Conservation (phyloP, 306 rosid genomes). For the Dalbergia oliveri region DNA sequence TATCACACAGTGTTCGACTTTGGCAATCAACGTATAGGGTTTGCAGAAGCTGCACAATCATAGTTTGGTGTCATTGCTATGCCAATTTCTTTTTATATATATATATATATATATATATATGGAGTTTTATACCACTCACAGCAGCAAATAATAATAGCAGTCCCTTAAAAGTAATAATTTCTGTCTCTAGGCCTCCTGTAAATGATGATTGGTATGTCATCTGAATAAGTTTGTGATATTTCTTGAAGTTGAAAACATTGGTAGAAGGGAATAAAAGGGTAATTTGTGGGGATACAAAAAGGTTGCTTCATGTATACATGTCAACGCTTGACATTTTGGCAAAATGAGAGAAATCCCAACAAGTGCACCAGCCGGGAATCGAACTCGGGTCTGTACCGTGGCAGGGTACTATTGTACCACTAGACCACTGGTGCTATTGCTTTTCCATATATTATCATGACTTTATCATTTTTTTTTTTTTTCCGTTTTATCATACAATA, state of each 20-base stretch:
- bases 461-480: too few relatives aligned
- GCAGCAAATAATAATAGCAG: constrained; percentile 3
- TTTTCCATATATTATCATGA: too few relatives aligned
- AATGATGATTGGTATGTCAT: constrained; percentile 23
- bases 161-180: not conserved
- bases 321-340: too few relatives aligned
- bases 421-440: too few relatives aligned
- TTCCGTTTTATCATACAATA: too few relatives aligned
- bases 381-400: constrained; percentile 53
- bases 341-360: too few relatives aligned
- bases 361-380: constrained; percentile 51
- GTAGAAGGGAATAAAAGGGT: not conserved
- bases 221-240: constrained; percentile 37
- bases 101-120: constrained; percentile 4
- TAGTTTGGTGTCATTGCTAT: constrained; percentile 15
- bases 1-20: constrained; percentile 82
- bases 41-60: constrained; percentile 66
- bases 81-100: constrained; percentile 7
- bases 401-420: constrained; percentile 39
- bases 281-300: not conserved
- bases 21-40: constrained; percentile 72
- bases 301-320: too few relatives aligned
- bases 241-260: not conserved
- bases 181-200: constrained; percentile 31
- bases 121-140: constrained; percentile 12